phyloP scores from a whole-genome alignment of 2,329 filamentous ascomycete genomes.

The Leptoxyphium fumago region DNA sequence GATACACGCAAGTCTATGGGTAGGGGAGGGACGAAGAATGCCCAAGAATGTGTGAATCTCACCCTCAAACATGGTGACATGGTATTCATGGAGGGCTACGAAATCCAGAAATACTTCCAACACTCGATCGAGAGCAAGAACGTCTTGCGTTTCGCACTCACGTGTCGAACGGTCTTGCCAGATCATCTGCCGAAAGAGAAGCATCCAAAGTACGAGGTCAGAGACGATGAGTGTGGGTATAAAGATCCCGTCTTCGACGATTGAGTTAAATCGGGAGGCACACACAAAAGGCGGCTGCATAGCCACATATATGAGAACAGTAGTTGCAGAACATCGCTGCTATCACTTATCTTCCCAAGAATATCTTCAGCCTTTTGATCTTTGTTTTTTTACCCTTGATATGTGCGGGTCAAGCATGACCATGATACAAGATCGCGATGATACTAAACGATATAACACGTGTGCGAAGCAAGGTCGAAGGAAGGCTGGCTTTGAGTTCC shows the following conservation, averaged over 20 bases:
- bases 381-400: too few species aligned
- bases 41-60: constrained; percentile 26
- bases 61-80: constrained; percentile 48
- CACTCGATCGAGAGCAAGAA: constrained; percentile 39
- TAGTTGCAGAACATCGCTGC: too few species aligned
- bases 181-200: constrained; percentile 27
- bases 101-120: constrained; percentile 47
- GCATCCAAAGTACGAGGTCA: constrained; percentile 23
- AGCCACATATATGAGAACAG: too few species aligned
- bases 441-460: too few species aligned
- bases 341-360: too few species aligned
- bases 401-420: too few species aligned
- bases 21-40: background rate
- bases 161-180: constrained; percentile 37
- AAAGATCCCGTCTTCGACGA: constrained; percentile 14
- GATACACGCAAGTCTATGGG: constrained; percentile 16
- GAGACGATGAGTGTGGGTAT: constrained; percentile 21
- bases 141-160: constrained; percentile 42
- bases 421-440: too few species aligned
- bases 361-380: too few species aligned
- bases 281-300: too few species aligned
- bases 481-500: too few species aligned
- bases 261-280: background rate
- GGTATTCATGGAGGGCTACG: constrained; percentile 46
- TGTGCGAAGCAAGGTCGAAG: too few species aligned